phyloP scores from a whole-genome alignment of 306 rosid genomes.

The Glycine latifolia region DNA sequence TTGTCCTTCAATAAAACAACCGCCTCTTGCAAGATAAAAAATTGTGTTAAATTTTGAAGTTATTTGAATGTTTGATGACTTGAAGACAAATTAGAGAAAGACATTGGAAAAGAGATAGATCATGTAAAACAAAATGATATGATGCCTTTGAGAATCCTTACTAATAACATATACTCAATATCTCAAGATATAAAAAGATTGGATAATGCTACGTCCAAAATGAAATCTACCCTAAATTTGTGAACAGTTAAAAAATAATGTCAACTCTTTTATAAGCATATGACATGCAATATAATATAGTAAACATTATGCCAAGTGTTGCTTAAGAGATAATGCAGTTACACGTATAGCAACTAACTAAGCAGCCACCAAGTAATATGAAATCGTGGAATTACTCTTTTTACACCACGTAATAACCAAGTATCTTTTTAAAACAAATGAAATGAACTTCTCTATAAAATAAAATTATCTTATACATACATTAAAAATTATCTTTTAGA shows the following conservation, averaged over 20 bases:
- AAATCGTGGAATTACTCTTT: too few relatives aligned
- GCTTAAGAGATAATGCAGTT: background rate
- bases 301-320: background rate
- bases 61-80: background rate
- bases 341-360: background rate
- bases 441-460: too few relatives aligned
- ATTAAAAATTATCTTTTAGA: too few relatives aligned
- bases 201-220: background rate
- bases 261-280: background rate
- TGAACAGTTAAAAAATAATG: background rate
- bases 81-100: background rate
- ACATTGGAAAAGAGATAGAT: background rate
- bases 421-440: too few relatives aligned
- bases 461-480: too few relatives aligned
- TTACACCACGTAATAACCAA: too few relatives aligned
- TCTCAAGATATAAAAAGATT: background rate
- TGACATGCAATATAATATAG: background rate
- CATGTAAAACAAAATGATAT: background rate
- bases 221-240: background rate
- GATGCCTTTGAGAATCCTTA: background rate
- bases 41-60: slow-evolving; percentile 12
- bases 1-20: slow-evolving; percentile 87
- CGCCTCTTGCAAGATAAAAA: slow-evolving; percentile 54
- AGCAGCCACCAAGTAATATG: too few relatives aligned
- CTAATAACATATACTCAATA: background rate